Evolutionary conservation across 2,329 filamentous ascomycete genomes (phyloP), one percentile per base, ranked within the genome.

Genomic region (Leptographium galeiforme): DNA sequence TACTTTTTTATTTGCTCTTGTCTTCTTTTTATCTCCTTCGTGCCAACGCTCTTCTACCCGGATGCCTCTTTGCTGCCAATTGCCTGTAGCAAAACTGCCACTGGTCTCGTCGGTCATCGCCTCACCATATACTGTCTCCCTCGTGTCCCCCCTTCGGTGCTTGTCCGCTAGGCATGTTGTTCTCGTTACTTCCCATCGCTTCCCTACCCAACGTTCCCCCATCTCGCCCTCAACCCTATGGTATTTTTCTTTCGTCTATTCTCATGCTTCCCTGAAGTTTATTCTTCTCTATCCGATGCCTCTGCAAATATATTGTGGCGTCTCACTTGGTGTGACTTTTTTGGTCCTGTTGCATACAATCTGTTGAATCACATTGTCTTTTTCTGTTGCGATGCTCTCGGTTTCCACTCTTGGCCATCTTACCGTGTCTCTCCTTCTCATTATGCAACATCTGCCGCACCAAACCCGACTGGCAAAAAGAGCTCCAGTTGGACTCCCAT

Each of bases 101-200:
- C 43, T 32, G 43, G 19, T 45, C 25, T 30, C 19, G 43, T 45
- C 19, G 25, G 43, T 8, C 13, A 19, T 19, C 43, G 19, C 2
- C 46, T 51, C 33, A n/a, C 36, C 43, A 30, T 18, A 18, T n/a
- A 10, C 34, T 19, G 30, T 18, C 10, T 47, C 50, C 18, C 6
- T 30, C 43, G 30, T 40, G 6, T 46, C n/a, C 25, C 36, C n/a
- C 34, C 32, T 30, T 5, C 33, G 41, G 16, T 12, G 33, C 16
- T n/a, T 33, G 19, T 47, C 44, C 45, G 43, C 30, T 48, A 38
- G 38, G 46, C 46, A 54, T 50, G 30, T 53, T 53, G 41, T 52
- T 39, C 44, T 47, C 40, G 25, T 25, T 25, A 25, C 25, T 25
- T 25, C 25, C 25, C 25, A 25, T 25, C 25, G 5, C 5, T 25